Evolutionary conservation across 371 early-diverging fungal species (phyloP), one percentile per base, ranked within the genome.

Genomic region (Phascolomyces articulosus): DNA sequence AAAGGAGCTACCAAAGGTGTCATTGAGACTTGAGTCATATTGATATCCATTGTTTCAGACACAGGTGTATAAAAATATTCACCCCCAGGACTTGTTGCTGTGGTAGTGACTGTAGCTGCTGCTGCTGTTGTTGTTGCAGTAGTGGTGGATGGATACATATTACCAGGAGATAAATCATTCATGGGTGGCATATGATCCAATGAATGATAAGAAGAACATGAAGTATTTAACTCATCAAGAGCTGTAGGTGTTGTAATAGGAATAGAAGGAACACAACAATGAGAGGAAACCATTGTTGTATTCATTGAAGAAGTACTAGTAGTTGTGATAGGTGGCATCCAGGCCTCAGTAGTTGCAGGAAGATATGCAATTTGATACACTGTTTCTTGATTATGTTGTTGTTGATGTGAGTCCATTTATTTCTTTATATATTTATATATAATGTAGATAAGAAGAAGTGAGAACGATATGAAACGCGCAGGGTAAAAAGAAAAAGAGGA

Each of bases 161-260:
- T n/a, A n/a, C 15, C 4, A n/a, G 51, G 51, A 1, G 51, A 51
- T 24, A 51, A n/a, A n/a, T n/a, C 51, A 24, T 15, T 51, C 44
- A 44, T 16, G 4, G 8, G 44, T 23, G 51, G 51, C 51, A 51
- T 51, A 24, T 51, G 51, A 24, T 51, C 51, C 23, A 51, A 24
- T 51, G 51, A 51, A 51, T 51, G 51, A n/a, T 51, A 51, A 18
- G 51, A 44, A n/a, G n/a, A n/a, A n/a, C n/a, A n/a, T n/a, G n/a
- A n/a, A 13, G 15, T 16, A 44, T 44, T 44, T 15, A 44, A n/a
- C n/a, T 44, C 44, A 44, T 44, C 44, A 44, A 44, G 44, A 44
- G 44, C 44, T 13, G 44, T 44, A 44, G 18, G n/a, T 13, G 44
- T 44, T 8, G 44, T 44, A 44, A 18, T n/a, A 16, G 44, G 11